Conservation (phyloP, 2,329 filamentous ascomycete genomes). For the Ceratocystis albifundus region DNA sequence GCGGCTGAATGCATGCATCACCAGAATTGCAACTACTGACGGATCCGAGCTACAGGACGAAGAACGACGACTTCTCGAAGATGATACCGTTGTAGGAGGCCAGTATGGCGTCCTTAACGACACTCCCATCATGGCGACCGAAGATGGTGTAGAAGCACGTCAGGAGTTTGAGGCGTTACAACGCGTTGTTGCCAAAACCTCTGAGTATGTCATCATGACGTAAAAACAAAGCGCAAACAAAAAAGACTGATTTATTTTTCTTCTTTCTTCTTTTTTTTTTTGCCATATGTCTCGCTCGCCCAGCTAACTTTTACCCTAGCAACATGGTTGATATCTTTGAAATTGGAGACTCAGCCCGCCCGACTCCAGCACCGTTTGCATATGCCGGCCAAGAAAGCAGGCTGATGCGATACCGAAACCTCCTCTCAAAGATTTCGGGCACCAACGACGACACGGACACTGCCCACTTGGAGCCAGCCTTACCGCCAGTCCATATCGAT, state of each 20-base stretch:
- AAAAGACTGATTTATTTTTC: background rate
- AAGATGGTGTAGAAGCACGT: slow-evolving; percentile 51
- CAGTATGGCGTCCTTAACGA: slow-evolving; percentile 55
- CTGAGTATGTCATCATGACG: slow-evolving; percentile 39
- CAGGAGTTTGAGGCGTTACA: slow-evolving; percentile 54
- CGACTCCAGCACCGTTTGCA: slow-evolving; percentile 33
- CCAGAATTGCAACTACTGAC: background rate
- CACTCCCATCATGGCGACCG: slow-evolving; percentile 41
- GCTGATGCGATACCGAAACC: slow-evolving; percentile 47
- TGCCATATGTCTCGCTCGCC: background rate
- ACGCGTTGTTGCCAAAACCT: slow-evolving; percentile 51
- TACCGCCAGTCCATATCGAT: slow-evolving; percentile 33
- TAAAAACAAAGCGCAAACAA: slow-evolving; percentile 7
- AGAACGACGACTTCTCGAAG: slow-evolving; percentile 48
- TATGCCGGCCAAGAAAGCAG: slow-evolving; percentile 46
- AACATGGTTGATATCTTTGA: slow-evolving; percentile 59
- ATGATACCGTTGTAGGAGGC: slow-evolving; percentile 46
- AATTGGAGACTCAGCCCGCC: slow-evolving; percentile 38
- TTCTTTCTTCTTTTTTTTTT: background rate
- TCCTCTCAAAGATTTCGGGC: slow-evolving; percentile 47
- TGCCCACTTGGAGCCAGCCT: slow-evolving; percentile 38
- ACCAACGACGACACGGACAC: slow-evolving; percentile 35
- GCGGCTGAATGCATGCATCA: background rate
- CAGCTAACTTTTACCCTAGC: slow-evolving; percentile 31
- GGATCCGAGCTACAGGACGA: slow-evolving; percentile 37